Base-by-base conservation (phyloP, 208 protist genomes). In the Polymyxa betae region DNA sequence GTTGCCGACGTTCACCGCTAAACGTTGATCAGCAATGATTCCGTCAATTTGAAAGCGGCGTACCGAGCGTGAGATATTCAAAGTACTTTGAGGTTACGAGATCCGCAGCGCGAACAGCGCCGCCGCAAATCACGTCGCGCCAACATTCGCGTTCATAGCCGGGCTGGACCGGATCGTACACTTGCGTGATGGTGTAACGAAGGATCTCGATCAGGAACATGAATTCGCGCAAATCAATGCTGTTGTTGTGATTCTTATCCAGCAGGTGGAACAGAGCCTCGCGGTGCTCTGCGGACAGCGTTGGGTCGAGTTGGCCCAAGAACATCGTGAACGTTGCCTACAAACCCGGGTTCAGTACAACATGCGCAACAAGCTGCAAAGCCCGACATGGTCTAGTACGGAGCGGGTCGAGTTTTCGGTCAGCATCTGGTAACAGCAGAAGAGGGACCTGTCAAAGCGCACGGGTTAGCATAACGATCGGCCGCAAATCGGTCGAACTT, bases 401-500 rank as follows among this genome's bases (percentile, higher is more conserved):
- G 72, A 43, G 16, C 35, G 35, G 72, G 16, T 82, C 72, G 72
- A 82, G 35, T 40, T 43, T 12, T 82, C 72, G n/a, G 72, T 43
- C n/a, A 82, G n/a, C 72, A 82, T 43, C 35, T 82, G 72, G n/a
- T 45, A 82, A 43, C 35, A 35, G n/a, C 72, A 82, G 72, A 82
- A 82, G 16, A 82, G 72, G 72, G 72, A 82, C 5, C 72, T 60
- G 49, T 60, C 12, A 60, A 29, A 60, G 24, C 24, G 49, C 5
- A 60, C 24, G 49, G 49, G 49, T 60, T 24, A 29, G 24, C 5
- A 24, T 24, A 60, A 24, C 49, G 24, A 60, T 24, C 5, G 12
- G 5, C 5, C 49, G 49, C 12, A 60, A 5, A 60, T 24, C 24
- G 24, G 49, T 24, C 24, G 49, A n/a, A 60, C 49, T 29, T 29